Conservation (phyloP, 495 filamentous ascomycete species). For the Talaromyces wortmannii region DNA sequence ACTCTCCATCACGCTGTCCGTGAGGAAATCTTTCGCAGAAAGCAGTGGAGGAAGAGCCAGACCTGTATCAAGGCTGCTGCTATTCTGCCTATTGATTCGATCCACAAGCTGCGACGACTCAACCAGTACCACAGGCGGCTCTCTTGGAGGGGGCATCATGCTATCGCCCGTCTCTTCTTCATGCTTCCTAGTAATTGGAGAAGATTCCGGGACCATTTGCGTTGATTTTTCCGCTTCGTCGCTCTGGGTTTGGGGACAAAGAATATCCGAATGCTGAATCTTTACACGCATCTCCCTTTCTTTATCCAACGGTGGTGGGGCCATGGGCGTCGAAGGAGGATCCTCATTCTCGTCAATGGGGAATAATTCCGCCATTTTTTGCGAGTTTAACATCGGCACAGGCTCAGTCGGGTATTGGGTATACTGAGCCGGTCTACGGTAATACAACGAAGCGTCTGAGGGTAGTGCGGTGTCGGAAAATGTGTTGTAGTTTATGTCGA, state of each 20-base stretch:
- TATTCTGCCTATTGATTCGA: constrained; percentile 9
- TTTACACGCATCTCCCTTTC: neutral
- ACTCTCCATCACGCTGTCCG: constrained; percentile 42
- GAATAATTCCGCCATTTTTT: constrained; percentile 36
- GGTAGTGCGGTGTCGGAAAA: constrained; percentile 21
- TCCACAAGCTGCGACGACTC: constrained; percentile 38
- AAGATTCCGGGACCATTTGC: constrained; percentile 37
- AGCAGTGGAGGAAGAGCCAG: constrained; percentile 13
- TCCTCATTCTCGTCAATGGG: constrained; percentile 8
- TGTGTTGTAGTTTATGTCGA: constrained; percentile 5
- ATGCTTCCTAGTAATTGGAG: constrained; percentile 14
- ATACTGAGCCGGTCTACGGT: constrained; percentile 27
- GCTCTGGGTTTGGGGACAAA: constrained; percentile 14
- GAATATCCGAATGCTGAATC: neutral
- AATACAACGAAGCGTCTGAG: constrained; percentile 34
- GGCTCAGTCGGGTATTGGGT: constrained; percentile 39
- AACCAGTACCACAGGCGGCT: constrained; percentile 31
- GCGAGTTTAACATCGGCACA: constrained; percentile 33
- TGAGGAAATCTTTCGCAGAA: constrained; percentile 31
- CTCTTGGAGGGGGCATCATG: constrained; percentile 10
- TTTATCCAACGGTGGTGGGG: neutral
- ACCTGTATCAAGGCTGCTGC: constrained; percentile 6
- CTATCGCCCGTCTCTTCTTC: neutral
- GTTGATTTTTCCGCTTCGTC: constrained; percentile 15
- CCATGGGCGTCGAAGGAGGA: neutral